Conservation (phyloP, 169 alveolate species). For the Plasmodium relictum region DNA sequence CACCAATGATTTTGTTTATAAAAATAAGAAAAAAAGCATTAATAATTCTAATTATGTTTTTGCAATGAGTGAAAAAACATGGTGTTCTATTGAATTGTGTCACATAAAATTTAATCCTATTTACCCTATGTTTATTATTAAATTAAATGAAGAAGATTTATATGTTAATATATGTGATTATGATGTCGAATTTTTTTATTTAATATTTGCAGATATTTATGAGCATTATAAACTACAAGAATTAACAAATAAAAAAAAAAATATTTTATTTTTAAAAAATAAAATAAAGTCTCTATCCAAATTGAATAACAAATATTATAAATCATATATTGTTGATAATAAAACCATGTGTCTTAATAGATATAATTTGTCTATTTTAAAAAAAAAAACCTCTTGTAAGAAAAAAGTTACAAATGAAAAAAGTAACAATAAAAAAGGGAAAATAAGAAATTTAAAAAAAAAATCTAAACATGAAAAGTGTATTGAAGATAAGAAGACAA, state of each 20-base stretch:
- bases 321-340: too few species aligned
- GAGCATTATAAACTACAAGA: constrained; percentile 42
- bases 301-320: constrained; percentile 31
- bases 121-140: constrained; percentile 57
- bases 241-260: constrained; percentile 35
- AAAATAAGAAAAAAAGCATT: not conserved
- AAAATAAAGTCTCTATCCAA: constrained; percentile 55
- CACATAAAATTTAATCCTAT: constrained; percentile 69
- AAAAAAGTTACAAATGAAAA: not conserved
- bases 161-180: constrained; percentile 70
- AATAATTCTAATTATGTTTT: constrained; percentile 48
- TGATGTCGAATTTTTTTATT: constrained; percentile 67
- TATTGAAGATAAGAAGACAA: not conserved
- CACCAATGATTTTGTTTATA: not conserved
- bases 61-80: constrained; percentile 65
- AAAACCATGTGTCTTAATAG: too few species aligned
- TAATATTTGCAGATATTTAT: constrained; percentile 43
- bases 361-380: too few species aligned
- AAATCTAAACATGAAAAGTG: not conserved
- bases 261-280: constrained; percentile 57
- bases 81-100: constrained; percentile 55
- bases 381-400: not conserved
- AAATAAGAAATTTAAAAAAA: not conserved
- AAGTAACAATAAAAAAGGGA: not conserved
- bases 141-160: constrained; percentile 47